Base-by-base conservation (phyloP, 2,329 filamentous ascomycete genomes). In the Calonectria pseudoreteaudii region DNA sequence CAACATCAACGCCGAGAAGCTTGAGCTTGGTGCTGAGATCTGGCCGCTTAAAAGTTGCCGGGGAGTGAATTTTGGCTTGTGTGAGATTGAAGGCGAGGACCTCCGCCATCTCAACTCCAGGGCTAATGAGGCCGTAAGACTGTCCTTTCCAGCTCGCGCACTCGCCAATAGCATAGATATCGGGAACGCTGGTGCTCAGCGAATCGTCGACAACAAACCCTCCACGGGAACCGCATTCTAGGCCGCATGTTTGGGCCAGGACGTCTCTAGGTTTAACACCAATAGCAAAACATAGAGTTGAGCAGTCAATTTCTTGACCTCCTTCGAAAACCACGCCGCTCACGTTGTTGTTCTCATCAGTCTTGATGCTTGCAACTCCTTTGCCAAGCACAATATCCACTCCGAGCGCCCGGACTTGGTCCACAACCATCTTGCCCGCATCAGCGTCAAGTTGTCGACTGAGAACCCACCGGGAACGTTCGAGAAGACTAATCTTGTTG, bases 11-110 rank as follows among this genome's bases (percentile, higher is more conserved):
- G 0, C 95, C 95, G 0, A 98, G 88, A 0, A 98, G 87, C 87
- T 98, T 98, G 36, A 98, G 87, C 83, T 98, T 98, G 0, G 95
- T 98, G 87, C 95, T 98, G 50, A 98, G 87, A 83, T 98, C 95
- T 0, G 95, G 96, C 6, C 93, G 87, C 83, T 94, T 95, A 87
- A 97, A 98, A 36, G 87, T 87, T 38, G 94, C 88, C 2, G 91
- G 91, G 9, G 91, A 84, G 81, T 96, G 94, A 2, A 91, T 89
- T 81, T 93, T 93, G 38, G 94, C 94, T 82, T 96, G 93, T 4
- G 95, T 97, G 72, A 98, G 90, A 83, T 98, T 98, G 87, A 97
- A 98, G 14, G 95, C 92, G 4, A 98, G 90, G 1, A 98, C 93
- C 78, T 98, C 95, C 0, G 96, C 96, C 94, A 98, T 98, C 84